Percentiles rank a stretch among this genome's conserved stretches.
These are phyloP conservation scores for Castanopsis chinensis DNA, from an alignment of 306 rosid genomes.

Conservation along the genomic window DNA sequence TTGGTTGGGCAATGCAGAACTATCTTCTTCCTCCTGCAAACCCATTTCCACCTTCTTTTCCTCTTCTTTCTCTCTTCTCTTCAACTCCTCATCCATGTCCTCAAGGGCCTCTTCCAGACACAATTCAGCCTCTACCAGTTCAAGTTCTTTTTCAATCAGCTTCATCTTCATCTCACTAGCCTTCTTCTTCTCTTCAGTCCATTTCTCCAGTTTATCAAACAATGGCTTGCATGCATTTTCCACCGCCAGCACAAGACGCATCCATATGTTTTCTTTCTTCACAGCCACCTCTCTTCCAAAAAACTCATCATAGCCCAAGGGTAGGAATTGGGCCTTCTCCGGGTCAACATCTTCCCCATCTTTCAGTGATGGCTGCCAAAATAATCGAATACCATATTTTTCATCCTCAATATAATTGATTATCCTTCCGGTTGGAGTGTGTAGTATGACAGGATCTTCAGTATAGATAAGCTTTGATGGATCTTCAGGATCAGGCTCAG, in stretches of 20 bases:
- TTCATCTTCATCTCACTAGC: constrained; percentile 49
- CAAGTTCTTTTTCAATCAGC: constrained; percentile 57
- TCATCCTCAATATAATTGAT: constrained; percentile 84
- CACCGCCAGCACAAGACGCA: constrained; percentile 38
- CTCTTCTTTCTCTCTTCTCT: constrained; percentile 68
- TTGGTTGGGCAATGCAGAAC: constrained; percentile 33
- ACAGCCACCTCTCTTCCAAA: constrained; percentile 36
- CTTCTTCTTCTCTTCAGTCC: constrained; percentile 67
- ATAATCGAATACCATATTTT: constrained; percentile 71
- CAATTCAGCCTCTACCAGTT: constrained; percentile 72
- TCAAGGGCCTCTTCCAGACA: constrained; percentile 63
- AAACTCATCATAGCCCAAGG: constrained; percentile 84
- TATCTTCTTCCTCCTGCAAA: constrained; percentile 47
- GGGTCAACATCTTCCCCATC: constrained; percentile 68
- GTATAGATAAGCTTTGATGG: constrained; percentile 67
- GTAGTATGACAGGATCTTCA: constrained; percentile 83
- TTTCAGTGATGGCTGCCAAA: constrained; percentile 83
- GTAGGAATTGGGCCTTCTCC: constrained; percentile 63
- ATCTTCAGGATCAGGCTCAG: constrained; percentile 85
- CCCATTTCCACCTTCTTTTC: constrained; percentile 56
- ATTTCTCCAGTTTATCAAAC: constrained; percentile 53
- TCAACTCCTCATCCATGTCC: constrained; percentile 67
- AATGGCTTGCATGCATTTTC: constrained; percentile 53
- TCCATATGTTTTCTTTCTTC: constrained; percentile 30
- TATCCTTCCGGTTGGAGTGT: constrained; percentile 71